Base-by-base conservation (phyloP, 2,329 filamentous ascomycete species). In the Colletotrichum sidae region DNA sequence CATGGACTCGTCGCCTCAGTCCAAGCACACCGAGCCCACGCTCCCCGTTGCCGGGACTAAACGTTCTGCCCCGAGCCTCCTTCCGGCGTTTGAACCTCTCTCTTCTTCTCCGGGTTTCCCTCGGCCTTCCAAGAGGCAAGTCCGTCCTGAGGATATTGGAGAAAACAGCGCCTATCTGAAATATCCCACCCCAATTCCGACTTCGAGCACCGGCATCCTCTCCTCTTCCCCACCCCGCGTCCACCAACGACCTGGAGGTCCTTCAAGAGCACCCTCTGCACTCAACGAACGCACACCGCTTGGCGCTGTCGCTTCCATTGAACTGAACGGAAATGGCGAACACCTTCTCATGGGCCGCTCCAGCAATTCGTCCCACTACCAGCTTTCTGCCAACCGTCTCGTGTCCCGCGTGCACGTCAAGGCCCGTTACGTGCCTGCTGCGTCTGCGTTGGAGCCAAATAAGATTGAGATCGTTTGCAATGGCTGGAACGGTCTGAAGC, bases 361-460 rank as follows among this genome's bases (percentile, higher is more conserved):
- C 6, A 97, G 93, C 80, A 95, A 93, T 78, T 97, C 94, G 12
- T 97, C 94, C n/a, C 90, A 97, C 75, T 96, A 95, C 77, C 95
- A 97, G 79, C 86, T 99, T 12, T 96, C 96, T 34, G 89, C 93
- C 71, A 97, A 97, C 80, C 92, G 94, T 51, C 88, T 96, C 65
- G 93, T 99, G 68, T 98, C 96, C 73, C 91, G 96, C 74, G 88
- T 98, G 33, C 96, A 99, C 76, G 92, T 97, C 78, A 91, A 93
- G 79, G 94, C 94, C 68, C 88, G 90, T 57, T 99, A 94, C 77
- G 87, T 95, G 68, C 85, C 91, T 25, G 88, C 92, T 11, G 80
- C 85, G 17, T 84, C 87, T 60, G 86, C 86, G 6, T 85, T 92
- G 72, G 89, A 92, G 70, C 85, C 88, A 68, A 92, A 92, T 76